Base-by-base conservation (phyloP, 345 rosid genomes). In the Rhodamnia rubescens region DNA sequence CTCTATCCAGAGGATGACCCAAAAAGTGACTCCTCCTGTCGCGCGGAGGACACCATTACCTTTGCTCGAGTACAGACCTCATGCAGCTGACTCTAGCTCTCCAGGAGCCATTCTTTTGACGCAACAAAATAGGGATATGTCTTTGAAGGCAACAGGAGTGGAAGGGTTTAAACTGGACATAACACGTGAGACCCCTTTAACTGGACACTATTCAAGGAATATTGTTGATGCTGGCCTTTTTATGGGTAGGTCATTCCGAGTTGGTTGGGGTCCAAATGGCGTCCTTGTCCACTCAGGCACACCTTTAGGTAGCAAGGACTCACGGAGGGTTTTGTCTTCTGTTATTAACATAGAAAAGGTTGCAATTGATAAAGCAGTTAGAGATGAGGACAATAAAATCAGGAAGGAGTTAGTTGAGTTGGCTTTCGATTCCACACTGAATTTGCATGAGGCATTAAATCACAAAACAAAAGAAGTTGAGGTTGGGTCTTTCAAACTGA, bases 201-300 rank as follows among this genome's bases (percentile, higher is more conserved):
- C 92, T 83, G 94, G 91, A 86, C 90, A 91, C 90, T 92, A 93
- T 92, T 96, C 98, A 82, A 87, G 84, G 87, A 94, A 94, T 89
- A 88, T 97, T 87, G 98, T 95, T 85, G 99, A 97, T 91, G 97
- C 99, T 21, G 99, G 95, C 85, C 90, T 97, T 84, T 97, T 97
- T 89, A 97, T 96, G 99, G 98, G 98, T 84, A 92, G 96, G 89
- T 96, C 98, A 57, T 97, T 96, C 90, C 98, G 98, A 85, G 99
- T 93, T 52, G 99, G 99, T 27, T 97, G 99, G 99, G 98, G 98
- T 6, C 99, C 98, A 40, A 95, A 93, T 93, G 98, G 98, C 42
- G 88, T 96, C 86, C 98, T 97, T 89, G 92, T 97, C 74, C 99
- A 97, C 87, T 83, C 94, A 83, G 99, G 98, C 82, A 80, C 92